These are phyloP conservation scores for Suhomyces kilbournensis DNA, from an alignment of 805 yeast genomes.

Conservation along the genomic window DNA sequence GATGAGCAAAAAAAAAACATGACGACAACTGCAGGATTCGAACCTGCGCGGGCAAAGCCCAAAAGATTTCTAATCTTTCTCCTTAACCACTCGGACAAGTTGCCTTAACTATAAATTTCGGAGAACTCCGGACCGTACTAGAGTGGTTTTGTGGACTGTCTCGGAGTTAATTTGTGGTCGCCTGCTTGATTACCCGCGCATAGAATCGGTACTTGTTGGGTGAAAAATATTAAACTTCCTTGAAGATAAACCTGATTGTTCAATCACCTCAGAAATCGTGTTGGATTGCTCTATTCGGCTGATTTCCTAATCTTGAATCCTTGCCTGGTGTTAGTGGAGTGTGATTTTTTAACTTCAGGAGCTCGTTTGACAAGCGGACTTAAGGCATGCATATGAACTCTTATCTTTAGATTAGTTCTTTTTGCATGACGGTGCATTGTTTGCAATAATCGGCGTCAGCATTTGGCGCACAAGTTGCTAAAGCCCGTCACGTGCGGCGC, in stretches of 20 bases:
- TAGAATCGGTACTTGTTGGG: background rate
- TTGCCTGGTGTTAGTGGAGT: background rate
- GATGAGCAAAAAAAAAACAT: slow-evolving; percentile 26
- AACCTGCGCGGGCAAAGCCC: slow-evolving; percentile 43
- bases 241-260: no score
- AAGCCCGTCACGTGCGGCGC: background rate
- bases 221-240: no score
- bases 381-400: background rate
- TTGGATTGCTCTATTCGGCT: no score
- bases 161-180: background rate
- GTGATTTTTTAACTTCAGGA: background rate
- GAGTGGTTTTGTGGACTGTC: background rate
- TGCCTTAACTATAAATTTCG: slow-evolving; percentile 14
- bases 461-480: background rate
- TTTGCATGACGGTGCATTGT: background rate
- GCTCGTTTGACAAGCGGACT: background rate
- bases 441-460: background rate
- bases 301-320: no score
- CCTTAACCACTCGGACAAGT: slow-evolving; percentile 66
- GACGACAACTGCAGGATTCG: slow-evolving; percentile 74
- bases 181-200: background rate
- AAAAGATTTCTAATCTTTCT: slow-evolving; percentile 49
- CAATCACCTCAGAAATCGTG: no score
- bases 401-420: background rate
- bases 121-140: background rate